Evolutionary conservation across 2,329 filamentous ascomycete species (phyloP).

Genomic region (Colletotrichum scovillei): DNA sequence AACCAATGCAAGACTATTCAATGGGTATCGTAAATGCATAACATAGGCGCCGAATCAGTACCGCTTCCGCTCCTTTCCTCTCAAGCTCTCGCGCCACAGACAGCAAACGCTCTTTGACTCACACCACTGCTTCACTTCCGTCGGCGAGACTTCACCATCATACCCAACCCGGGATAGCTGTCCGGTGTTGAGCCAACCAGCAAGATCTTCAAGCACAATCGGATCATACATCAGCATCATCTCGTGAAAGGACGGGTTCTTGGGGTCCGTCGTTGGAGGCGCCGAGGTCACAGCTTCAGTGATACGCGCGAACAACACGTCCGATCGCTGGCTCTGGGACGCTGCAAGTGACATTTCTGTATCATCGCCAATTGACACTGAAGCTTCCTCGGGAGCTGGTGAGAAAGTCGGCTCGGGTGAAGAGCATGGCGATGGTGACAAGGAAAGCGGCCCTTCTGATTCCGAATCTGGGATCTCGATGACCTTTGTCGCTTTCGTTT

Average conservation of each 20-base stretch:
- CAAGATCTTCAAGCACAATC: conserved; percentile 86
- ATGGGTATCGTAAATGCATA: conserved; percentile 20
- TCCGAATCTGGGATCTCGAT: conserved; percentile 67
- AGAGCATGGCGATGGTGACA: conserved; percentile 45
- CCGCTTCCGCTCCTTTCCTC: conserved; percentile 65
- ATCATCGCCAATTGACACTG: conserved; percentile 56
- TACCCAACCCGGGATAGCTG: conserved; percentile 71
- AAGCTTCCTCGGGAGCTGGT: conserved; percentile 54
- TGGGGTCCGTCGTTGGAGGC: conserved; percentile 60
- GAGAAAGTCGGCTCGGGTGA: conserved; percentile 55
- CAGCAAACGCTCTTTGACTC: conserved; percentile 89
- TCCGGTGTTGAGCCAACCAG: conserved; percentile 83
- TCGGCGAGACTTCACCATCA: conserved; percentile 71
- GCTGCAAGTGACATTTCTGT: conserved; percentile 54
- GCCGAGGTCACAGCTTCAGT: conserved; percentile 64
- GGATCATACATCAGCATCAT: conserved; percentile 96
- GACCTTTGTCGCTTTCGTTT: conserved; percentile 37
- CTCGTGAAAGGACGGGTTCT: conserved; percentile 81
- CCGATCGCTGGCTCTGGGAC: conserved; percentile 52
- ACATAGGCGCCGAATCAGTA: conserved; percentile 35
- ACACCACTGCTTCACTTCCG: conserved; percentile 88
- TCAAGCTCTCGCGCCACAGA: conserved; percentile 71
- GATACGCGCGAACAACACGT: conserved; percentile 62
- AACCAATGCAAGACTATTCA: background rate
- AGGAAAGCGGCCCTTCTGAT: conserved; percentile 47